Percentiles rank a stretch among this genome's conserved stretches.
Conservation (phyloP, 225 moss, liverwort and hornwort genomes). For the Climacium dendroides region DNA sequence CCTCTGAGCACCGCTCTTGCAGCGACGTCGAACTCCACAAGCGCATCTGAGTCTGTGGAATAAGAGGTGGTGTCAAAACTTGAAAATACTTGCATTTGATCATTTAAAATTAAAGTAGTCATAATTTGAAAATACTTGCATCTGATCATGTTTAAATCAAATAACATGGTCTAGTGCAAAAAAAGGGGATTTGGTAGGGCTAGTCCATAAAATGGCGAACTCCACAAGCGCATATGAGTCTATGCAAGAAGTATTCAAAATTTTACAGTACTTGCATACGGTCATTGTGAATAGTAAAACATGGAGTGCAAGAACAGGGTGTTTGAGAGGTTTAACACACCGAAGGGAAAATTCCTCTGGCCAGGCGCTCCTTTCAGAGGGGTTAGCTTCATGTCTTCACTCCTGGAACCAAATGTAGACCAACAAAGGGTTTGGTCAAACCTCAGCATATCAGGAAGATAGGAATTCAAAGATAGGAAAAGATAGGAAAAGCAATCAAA, state of each 20-base stretch:
- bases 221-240: not conserved
- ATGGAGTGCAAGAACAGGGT: not conserved
- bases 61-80: not conserved
- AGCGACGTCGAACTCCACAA: constrained; percentile 13
- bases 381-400: constrained; percentile 3
- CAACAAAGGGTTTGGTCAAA: not conserved
- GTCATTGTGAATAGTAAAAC: not conserved
- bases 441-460: not conserved
- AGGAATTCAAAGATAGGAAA: not conserved
- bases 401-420: constrained; percentile 1
- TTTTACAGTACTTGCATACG: not conserved
- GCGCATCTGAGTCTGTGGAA: not conserved
- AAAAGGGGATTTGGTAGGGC: not conserved
- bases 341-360: not conserved
- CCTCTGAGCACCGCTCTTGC: constrained; percentile 9
- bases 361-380: constrained; percentile 15
- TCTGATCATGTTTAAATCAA: not conserved
- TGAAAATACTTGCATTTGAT: not conserved
- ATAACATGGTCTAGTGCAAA: not conserved
- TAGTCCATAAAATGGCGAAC: not conserved
- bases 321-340: not conserved
- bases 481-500: not conserved
- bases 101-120: not conserved
- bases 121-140: not conserved
- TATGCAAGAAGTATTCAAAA: not conserved